Base-by-base conservation (phyloP, 139 green algal genomes). In the Parachlorella kessleri region DNA sequence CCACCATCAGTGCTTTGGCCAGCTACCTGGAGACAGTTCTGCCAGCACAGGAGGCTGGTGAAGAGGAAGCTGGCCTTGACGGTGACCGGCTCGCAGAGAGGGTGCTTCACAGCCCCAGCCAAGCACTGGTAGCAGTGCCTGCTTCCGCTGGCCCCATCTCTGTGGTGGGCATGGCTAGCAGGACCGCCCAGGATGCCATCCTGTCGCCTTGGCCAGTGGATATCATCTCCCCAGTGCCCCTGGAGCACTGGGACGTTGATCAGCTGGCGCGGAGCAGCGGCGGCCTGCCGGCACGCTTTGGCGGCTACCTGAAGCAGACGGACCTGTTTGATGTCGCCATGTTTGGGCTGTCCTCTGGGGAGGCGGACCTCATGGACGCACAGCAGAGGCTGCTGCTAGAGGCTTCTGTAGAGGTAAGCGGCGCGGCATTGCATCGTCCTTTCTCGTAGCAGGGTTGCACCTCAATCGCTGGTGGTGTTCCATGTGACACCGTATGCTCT, bases 311-410 rank as follows among this genome's bases (percentile, higher is more conserved):
- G 73, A 69, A 79, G 0, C 41, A 40, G 4, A 79, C 92, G 28
- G 92, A 93, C 14, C 23, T 64, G 18, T 94, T 95, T 76, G 89
- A 92, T 55, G 37, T 66, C 3, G 36, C 35, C 26, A 3, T 80
- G 23, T 87, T 94, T 84, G 88, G 87, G 9, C 77, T 97, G 55
- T 77, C 79, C 0, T 70, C 72, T 1, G 76, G 84, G 2, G 93
- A 97, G 72, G 85, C 91, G 0, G 77, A 83, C 33, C 78, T 88
- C 6, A 94, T 97, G 88, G 93, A 97, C 75, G 87, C 92, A 3
- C 93, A 97, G 81, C 93, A 97, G 85, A 87, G 93, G 2, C 70
- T 96, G 42, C 81, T 97, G 55, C 84, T 96, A 68, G 76, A 91
- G 28, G 53, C 39, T 1, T 24, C 80, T 0, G 54, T 55, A 37